phyloP scores from a whole-genome alignment of 768 basidiomycete species.

The Piloderma croceum region DNA sequence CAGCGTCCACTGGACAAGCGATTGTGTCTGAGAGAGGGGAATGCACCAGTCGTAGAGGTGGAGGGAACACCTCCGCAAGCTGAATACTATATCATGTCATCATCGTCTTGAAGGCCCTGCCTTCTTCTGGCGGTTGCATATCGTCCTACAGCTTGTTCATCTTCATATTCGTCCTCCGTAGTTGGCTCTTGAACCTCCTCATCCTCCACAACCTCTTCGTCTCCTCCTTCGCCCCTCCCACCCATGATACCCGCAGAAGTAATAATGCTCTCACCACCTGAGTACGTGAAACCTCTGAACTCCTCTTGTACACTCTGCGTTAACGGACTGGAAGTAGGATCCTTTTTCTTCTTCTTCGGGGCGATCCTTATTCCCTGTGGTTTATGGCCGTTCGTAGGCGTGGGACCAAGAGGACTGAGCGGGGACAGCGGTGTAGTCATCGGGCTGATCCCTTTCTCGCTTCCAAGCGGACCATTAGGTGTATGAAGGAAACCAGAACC shows the following conservation, averaged over 20 bases:
- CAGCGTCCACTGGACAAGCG: no score
- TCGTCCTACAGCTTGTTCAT: constrained; percentile 59
- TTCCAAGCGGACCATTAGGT: constrained; percentile 75
- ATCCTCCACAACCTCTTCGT: constrained; percentile 44
- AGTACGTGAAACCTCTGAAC: constrained; percentile 91
- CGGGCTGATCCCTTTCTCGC: constrained; percentile 32
- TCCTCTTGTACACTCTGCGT: constrained; percentile 94
- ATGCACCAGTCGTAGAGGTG: no score
- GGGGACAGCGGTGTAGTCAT: background rate
- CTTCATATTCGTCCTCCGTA: constrained; percentile 76
- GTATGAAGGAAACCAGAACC: constrained; percentile 38
- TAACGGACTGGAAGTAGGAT: constrained; percentile 56
- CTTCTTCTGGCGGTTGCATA: constrained; percentile 56
- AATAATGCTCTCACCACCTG: constrained; percentile 63
- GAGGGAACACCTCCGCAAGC: no score
- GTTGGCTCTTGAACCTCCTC: constrained; percentile 44
- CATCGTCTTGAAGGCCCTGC: constrained; percentile 34
- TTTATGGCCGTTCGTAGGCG: constrained; percentile 7
- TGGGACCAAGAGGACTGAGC: constrained; percentile 2
- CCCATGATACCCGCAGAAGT: constrained; percentile 38
- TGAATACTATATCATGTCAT: no score
- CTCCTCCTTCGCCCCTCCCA: constrained; percentile 28
- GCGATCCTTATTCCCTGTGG: constrained; percentile 37
- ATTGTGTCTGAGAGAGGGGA: no score
- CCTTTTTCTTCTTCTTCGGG: constrained; percentile 46